A percentile compares a stretch with the other conserved stretches of the same genome.
phyloP scores from a whole-genome alignment of 805 yeast genomes.

The Candida xyloterini region DNA sequence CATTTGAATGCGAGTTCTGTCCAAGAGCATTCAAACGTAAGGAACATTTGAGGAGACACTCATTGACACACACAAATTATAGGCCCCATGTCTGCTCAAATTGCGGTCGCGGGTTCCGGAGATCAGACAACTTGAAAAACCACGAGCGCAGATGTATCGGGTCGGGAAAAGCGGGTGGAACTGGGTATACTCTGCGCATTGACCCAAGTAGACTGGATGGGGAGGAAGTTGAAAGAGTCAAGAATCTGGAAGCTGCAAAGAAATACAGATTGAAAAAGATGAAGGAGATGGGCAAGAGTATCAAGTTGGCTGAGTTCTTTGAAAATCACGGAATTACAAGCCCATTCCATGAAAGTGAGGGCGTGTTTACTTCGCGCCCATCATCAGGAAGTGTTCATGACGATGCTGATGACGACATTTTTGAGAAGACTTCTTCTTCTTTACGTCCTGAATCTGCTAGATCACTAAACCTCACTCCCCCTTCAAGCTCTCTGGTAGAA shows the following conservation, averaged over 20 bases:
- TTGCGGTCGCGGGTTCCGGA: constrained; percentile 28
- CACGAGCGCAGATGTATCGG: constrained; percentile 26
- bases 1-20: constrained; percentile 27
- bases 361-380: not conserved
- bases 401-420: constrained; percentile 4
- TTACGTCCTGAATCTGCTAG: not conserved
- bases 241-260: constrained; percentile 15
- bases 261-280: constrained; percentile 10
- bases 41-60: constrained; percentile 28
- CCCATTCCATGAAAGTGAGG: constrained; percentile 1
- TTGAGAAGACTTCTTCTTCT: constrained; percentile 2
- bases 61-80: constrained; percentile 27
- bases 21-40: constrained; percentile 27
- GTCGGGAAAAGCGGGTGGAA: constrained; percentile 18
- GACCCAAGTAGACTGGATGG: constrained; percentile 25
- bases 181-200: constrained; percentile 21
- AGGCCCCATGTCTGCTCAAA: constrained; percentile 27
- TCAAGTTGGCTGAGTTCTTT: constrained; percentile 7
- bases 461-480: constrained; percentile 3
- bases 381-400: constrained; percentile 1
- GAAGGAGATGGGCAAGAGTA: constrained; percentile 12
- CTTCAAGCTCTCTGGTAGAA: constrained; percentile 4
- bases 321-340: not conserved
- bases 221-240: constrained; percentile 21
- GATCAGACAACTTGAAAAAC: constrained; percentile 29